phyloP scores from a whole-genome alignment of 1,284 basidiomycete genomes.

The Sporisorium iseilematis-ciliati region DNA sequence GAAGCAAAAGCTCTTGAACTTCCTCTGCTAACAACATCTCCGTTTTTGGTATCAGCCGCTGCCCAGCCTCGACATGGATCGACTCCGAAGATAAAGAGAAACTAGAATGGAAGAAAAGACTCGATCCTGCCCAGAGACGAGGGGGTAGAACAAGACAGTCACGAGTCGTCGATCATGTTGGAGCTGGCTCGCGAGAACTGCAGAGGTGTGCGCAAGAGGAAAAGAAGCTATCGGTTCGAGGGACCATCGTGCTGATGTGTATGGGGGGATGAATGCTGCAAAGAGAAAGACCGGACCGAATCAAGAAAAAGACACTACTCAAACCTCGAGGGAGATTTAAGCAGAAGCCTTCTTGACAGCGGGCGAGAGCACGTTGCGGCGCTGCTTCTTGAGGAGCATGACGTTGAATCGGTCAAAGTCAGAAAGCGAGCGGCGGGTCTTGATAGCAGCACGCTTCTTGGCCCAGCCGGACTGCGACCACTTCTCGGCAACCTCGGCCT shows the following conservation, averaged over 20 bases:
- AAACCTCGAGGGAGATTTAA: constrained; percentile 31
- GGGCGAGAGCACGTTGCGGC: constrained; percentile 70
- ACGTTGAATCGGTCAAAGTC: constrained; percentile 89
- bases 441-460: constrained; percentile 83
- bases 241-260: constrained; percentile 11
- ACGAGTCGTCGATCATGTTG: constrained; percentile 24
- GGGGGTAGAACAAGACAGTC: constrained; percentile 27
- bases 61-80: constrained; percentile 1
- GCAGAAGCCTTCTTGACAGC: constrained; percentile 64
- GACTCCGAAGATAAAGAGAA: constrained; percentile 10
- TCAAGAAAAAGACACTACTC: constrained; percentile 16
- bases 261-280: constrained; percentile 35
- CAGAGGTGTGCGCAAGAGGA: constrained; percentile 4
- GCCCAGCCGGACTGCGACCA: constrained; percentile 89
- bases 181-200: constrained; percentile 11
- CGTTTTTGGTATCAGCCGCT: constrained; percentile 15
- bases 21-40: constrained; percentile 1
- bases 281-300: constrained; percentile 19
- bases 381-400: constrained; percentile 74
- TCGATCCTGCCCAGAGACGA: constrained; percentile 39
- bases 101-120: constrained; percentile 1
- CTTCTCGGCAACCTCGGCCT: constrained; percentile 79
- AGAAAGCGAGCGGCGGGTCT: constrained; percentile 81
- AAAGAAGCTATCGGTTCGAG: not conserved
- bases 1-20: not conserved